phyloP scores from a whole-genome alignment of 2,329 filamentous ascomycete genomes.

The Diplodia mutila region DNA sequence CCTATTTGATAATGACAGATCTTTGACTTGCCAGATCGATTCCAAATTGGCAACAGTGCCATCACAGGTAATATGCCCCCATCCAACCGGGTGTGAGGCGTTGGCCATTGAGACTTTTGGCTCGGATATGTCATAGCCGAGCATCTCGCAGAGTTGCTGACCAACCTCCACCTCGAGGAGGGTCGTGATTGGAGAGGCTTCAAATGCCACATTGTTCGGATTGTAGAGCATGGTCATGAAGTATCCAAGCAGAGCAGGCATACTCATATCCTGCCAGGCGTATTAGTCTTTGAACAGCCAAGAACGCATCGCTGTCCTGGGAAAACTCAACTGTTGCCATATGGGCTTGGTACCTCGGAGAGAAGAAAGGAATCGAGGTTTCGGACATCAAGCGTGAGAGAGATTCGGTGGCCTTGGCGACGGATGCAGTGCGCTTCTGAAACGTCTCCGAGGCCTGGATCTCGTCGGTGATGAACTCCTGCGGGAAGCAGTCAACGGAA shows the following conservation, averaged over 20 bases:
- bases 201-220: constrained; percentile 54
- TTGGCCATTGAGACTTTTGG: constrained; percentile 30
- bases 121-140: constrained; percentile 47
- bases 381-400: constrained; percentile 47
- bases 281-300: no score
- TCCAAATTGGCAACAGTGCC: constrained; percentile 55
- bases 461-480: constrained; percentile 45
- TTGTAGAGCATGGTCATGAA: constrained; percentile 58
- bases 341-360: constrained; percentile 52
- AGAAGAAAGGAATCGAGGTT: constrained; percentile 54
- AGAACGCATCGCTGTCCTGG: no score
- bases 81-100: constrained; percentile 35
- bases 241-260: constrained; percentile 51
- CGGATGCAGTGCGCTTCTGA: constrained; percentile 37
- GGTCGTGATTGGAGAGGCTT: constrained; percentile 53
- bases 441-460: constrained; percentile 44
- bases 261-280: constrained; percentile 40
- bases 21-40: constrained; percentile 47
- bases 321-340: constrained; percentile 37
- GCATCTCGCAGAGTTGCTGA: constrained; percentile 50
- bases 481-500: no score
- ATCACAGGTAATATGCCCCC: constrained; percentile 54
- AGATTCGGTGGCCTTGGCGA: constrained; percentile 42
- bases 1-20: not conserved
- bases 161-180: constrained; percentile 51